Base-by-base conservation (phyloP, 192 early-diverging fungal genomes). In the Coemansia sp. region DNA sequence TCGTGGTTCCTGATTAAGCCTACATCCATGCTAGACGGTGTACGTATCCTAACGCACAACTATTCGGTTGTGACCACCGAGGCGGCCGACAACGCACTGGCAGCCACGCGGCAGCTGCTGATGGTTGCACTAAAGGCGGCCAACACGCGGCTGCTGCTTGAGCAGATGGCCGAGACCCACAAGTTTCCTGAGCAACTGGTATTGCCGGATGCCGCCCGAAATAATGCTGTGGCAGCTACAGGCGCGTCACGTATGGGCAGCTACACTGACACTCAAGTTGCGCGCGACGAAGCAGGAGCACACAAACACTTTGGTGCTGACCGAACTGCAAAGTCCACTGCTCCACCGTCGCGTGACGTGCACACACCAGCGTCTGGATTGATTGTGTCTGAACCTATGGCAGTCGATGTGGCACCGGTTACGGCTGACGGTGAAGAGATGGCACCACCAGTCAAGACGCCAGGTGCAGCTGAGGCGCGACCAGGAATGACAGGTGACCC, bases 1-100 rank as follows among this genome's bases (percentile, higher is more conserved):
- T 75, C 78, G 23, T 81, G 78, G 78, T 81, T 81, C 62, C 53
- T 81, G 43, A 81, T 81, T 45, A 71, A 69, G 63, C 78, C 73
- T 4, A 75, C 69, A 2, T 51, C 63, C 11, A 29, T 29, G 12
- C 66, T 72, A 17, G 78, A 81, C 23, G 78, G 73, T 43, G 78
- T 81, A 59, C 78, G 69, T n/a, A 66, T 81, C 22, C 60, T 81
- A 56, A 69, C 78, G 21, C 78, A 81, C 66, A 81, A 81, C 78
- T 81, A 81, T 48, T 81, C 78, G 17, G 49, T 56, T 2, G 66
- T 81, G 32, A 69, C 69, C 22, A 55, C 56, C 51, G 73, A 75
- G 52, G 69, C 70, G 10, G 78, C 69, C 29, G 70, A 75, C 32
- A 75, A 69, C 53, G 78, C 72, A n/a, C 56, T 81, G 10, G 73